These are phyloP conservation scores for Pinus albicaulis DNA, from an alignment of 75 land plant genomes.

Conservation along the genomic window DNA sequence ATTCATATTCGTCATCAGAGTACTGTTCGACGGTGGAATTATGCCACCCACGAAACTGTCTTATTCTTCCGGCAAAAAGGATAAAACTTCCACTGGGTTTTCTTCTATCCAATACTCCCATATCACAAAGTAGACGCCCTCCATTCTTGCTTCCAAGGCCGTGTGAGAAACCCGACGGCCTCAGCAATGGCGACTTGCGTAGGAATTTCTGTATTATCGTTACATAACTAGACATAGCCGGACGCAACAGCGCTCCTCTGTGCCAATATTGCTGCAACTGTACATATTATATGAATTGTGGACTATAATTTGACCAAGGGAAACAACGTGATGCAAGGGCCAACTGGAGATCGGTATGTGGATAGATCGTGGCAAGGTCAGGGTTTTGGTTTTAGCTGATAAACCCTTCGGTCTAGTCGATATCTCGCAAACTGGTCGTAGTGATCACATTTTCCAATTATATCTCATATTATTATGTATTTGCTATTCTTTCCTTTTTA, in stretches of 20 bases:
- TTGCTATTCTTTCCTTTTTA: too few relatives aligned
- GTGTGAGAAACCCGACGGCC: neutral
- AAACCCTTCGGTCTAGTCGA: too few relatives aligned
- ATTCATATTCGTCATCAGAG: slow-evolving; percentile 72
- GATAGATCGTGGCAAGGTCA: too few relatives aligned
- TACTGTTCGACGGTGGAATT: slow-evolving; percentile 48
- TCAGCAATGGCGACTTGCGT: neutral
- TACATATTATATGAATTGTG: too few relatives aligned
- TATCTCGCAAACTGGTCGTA: too few relatives aligned
- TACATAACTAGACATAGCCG: neutral
- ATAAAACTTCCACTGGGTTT: neutral
- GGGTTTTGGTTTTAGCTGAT: too few relatives aligned
- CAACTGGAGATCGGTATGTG: too few relatives aligned
- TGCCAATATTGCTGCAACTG: neutral
- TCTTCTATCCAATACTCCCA: neutral
- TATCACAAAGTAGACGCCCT: neutral
- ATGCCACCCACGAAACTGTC: slow-evolving; percentile 21
- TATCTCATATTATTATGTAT: too few relatives aligned
- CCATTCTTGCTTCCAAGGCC: neutral
- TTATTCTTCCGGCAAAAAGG: neutral
- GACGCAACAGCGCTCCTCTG: neutral
- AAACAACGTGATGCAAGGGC: too few relatives aligned
- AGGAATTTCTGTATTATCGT: neutral
- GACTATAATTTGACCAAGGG: too few relatives aligned
- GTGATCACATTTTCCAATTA: too few relatives aligned